These are phyloP conservation scores for Leishmania gerbilli DNA, from an alignment of 208 protist genomes.

Conservation along the genomic window DNA sequence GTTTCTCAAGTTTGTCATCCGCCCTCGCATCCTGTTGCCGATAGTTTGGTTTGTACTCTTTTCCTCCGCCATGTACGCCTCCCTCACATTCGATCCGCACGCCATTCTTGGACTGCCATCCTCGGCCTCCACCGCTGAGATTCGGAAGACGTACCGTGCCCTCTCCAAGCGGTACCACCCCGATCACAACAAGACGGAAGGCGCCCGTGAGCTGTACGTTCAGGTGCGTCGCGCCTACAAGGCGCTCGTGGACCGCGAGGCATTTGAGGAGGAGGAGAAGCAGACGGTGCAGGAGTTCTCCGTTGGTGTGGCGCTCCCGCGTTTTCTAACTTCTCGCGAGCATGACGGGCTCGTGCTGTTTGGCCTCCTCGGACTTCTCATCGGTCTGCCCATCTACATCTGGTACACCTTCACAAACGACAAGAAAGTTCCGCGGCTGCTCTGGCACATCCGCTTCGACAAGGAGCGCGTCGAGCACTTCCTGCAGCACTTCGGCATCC, in stretches of 20 bases:
- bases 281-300: slow-evolving; percentile 73
- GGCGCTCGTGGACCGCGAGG: slow-evolving; percentile 89
- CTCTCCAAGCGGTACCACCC: slow-evolving; percentile 88
- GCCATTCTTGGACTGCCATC: slow-evolving; percentile 67
- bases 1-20: slow-evolving; percentile 86
- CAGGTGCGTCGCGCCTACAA: slow-evolving; percentile 92
- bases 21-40: slow-evolving; percentile 80
- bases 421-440: slow-evolving; percentile 65
- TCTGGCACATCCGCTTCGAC: slow-evolving; percentile 79
- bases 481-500: slow-evolving; percentile 78
- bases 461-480: slow-evolving; percentile 84
- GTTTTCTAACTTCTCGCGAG: slow-evolving; percentile 86
- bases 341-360: slow-evolving; percentile 90
- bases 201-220: slow-evolving; percentile 86
- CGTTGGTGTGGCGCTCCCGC: slow-evolving; percentile 88
- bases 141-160: slow-evolving; percentile 87
- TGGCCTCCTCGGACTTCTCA: slow-evolving; percentile 77
- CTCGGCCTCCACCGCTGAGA: slow-evolving; percentile 69
- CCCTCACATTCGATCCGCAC: slow-evolving; percentile 89
- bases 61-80: slow-evolving; percentile 88
- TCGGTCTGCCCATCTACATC: slow-evolving; percentile 63
- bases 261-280: slow-evolving; percentile 89
- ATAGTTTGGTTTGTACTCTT: slow-evolving; percentile 84
- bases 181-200: slow-evolving; percentile 91
- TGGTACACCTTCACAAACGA: slow-evolving; percentile 85